Evolutionary conservation across 805 yeast species (phyloP).

Genomic region (Ogataea minuta): DNA sequence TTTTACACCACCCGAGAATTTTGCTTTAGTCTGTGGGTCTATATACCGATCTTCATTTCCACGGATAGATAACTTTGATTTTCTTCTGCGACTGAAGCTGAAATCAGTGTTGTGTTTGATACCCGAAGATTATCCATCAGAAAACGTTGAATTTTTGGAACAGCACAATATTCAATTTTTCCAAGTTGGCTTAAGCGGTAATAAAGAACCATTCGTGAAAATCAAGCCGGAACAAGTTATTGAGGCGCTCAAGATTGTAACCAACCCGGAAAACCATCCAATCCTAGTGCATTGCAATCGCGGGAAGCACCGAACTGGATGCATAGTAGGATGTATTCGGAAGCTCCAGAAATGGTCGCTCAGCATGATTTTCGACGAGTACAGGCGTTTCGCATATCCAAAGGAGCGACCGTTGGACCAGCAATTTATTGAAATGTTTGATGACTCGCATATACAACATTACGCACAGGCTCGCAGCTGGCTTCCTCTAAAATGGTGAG

Average conservation of each 20-base stretch:
- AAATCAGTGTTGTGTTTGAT: conserved; percentile 79
- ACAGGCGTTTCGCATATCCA: conserved; percentile 90
- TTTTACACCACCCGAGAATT: conserved; percentile 82
- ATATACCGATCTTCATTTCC: conserved; percentile 92
- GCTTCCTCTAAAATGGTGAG: conserved; percentile 69
- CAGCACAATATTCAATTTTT: conserved; percentile 64
- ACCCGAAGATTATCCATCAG: conserved; percentile 88
- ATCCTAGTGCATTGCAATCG: conserved; percentile 91
- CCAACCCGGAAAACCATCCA: conserved; percentile 88
- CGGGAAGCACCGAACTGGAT: conserved; percentile 97
- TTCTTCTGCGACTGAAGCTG: conserved; percentile 58
- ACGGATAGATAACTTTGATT: conserved; percentile 74
- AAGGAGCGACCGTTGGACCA: conserved; percentile 95
- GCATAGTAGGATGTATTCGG: conserved; percentile 89
- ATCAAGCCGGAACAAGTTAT: conserved; percentile 65
- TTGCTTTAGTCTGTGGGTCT: conserved; percentile 73
- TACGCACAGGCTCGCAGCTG: conserved; percentile 53
- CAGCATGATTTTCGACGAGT: conserved; percentile 93
- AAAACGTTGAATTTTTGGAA: conserved; percentile 62
- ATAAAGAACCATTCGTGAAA: conserved; percentile 90
- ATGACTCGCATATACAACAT: conserved; percentile 57
- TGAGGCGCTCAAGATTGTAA: conserved; percentile 74
- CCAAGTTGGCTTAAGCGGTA: conserved; percentile 93
- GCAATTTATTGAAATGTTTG: conserved; percentile 89
- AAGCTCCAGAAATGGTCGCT: conserved; percentile 89